Percentiles rank a stretch among this genome's conserved stretches.
Evolutionary conservation across 2,329 filamentous ascomycete genomes (phyloP).

Genomic region (Zymoseptoria pseudotritici): DNA sequence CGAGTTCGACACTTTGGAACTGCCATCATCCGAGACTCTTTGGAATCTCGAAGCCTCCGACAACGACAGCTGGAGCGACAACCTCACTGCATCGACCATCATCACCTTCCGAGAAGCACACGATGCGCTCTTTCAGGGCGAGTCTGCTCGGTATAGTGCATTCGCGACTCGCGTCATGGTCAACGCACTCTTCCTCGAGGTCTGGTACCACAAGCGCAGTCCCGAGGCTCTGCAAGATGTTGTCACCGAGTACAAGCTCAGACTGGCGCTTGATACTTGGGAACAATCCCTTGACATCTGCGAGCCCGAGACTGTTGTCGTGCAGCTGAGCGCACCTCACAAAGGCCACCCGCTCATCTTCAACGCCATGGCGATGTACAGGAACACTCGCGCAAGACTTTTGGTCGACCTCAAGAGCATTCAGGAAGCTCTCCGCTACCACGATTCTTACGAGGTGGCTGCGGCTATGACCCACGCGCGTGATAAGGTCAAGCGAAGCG

Average conservation of each 20-base stretch:
- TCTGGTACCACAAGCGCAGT: constrained; percentile 98
- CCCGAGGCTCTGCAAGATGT: constrained; percentile 96
- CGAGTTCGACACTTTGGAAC: constrained; percentile 86
- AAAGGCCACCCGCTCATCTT: constrained; percentile 95
- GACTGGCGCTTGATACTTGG: constrained; percentile 95
- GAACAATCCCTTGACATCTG: constrained; percentile 91
- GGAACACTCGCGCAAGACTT: constrained; percentile 83
- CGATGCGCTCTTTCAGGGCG: constrained; percentile 90
- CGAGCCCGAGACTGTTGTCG: constrained; percentile 80
- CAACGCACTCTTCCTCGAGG: constrained; percentile 94
- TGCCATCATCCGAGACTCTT: constrained; percentile 86
- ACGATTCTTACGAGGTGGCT: constrained; percentile 94
- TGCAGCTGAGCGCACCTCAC: constrained; percentile 87
- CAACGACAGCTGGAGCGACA: constrained; percentile 77
- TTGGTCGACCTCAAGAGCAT: constrained; percentile 94
- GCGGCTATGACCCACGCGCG: constrained; percentile 92
- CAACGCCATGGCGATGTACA: constrained; percentile 95
- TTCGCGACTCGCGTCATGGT: constrained; percentile 98
- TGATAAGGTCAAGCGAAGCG: constrained; percentile 87
- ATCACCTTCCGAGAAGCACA: constrained; percentile 91
- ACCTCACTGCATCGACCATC: constrained; percentile 60
- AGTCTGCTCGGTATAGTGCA: constrained; percentile 83
- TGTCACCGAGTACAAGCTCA: constrained; percentile 95
- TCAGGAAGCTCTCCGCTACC: constrained; percentile 92
- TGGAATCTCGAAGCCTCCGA: constrained; percentile 82